These are phyloP conservation scores for Lactifluus hygrophoroides DNA, from an alignment of 768 basidiomycete species.

Conservation along the genomic window DNA sequence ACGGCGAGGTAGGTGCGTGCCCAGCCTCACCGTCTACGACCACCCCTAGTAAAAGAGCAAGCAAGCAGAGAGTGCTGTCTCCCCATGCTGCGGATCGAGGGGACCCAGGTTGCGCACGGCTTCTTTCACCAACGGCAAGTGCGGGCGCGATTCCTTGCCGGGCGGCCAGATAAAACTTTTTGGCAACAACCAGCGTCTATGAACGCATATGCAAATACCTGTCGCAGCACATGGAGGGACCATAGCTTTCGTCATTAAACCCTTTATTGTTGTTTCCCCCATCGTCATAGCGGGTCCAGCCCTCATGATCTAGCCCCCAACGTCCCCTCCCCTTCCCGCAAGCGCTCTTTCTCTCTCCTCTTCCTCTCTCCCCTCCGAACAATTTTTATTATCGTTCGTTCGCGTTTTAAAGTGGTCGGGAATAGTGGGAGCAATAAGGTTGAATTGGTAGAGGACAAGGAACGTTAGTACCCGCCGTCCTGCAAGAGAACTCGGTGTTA, in stretches of 20 bases:
- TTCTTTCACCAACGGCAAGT: neutral
- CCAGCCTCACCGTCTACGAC: conserved; percentile 2
- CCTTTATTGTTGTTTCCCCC: neutral
- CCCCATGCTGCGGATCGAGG: conserved; percentile 6
- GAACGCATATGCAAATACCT: conserved; percentile 3
- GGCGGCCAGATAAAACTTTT: neutral
- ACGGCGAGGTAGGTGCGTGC: conserved; percentile 6
- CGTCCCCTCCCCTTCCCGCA: neutral
- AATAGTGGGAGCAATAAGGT: no score
- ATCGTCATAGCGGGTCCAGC: neutral
- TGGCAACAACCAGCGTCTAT: conserved; percentile 4
- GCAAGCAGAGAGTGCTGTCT: no score
- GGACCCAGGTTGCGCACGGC: neutral
- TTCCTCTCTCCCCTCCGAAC: neutral
- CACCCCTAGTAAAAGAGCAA: neutral
- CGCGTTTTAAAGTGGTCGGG: no score
- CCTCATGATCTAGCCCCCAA: neutral
- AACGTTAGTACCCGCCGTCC: no score
- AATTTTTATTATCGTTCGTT: neutral
- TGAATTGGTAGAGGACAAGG: no score
- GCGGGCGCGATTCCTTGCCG: conserved; percentile 14
- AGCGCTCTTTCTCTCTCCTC: no score
- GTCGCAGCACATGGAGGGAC: conserved; percentile 3
- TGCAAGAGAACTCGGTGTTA: no score
- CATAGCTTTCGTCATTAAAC: neutral